Conservation (phyloP, 1,284 basidiomycete species). For the Tranzscheliella williamsii region DNA sequence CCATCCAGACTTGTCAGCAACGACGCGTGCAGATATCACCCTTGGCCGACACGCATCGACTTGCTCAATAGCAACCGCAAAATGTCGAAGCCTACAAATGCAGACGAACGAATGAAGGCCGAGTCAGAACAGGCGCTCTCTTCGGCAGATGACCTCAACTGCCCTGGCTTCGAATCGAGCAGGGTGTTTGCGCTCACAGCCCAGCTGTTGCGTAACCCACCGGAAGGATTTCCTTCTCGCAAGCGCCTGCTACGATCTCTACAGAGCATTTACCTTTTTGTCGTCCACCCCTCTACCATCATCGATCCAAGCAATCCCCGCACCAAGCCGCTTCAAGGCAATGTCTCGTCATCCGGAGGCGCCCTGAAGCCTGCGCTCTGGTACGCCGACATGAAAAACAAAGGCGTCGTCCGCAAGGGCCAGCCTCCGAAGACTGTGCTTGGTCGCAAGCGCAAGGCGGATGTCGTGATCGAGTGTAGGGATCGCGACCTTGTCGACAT, state of each 20-base stretch:
- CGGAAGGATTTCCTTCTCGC: conserved; percentile 40
- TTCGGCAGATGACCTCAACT: conserved; percentile 38
- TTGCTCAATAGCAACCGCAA: too few relatives aligned
- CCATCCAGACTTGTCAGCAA: too few relatives aligned
- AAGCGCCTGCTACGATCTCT: conserved; percentile 45
- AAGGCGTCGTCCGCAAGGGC: conserved; percentile 42
- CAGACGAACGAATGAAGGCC: conserved; percentile 27
- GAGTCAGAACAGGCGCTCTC: conserved; percentile 43
- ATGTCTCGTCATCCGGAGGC: conserved; percentile 37
- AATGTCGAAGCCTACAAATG: neutral
- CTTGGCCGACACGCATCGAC: too few relatives aligned
- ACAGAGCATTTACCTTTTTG: conserved; percentile 52
- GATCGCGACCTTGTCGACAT: conserved; percentile 55
- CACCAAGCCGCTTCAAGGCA: conserved; percentile 37
- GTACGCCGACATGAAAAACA: conserved; percentile 46
- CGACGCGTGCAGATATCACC: too few relatives aligned
- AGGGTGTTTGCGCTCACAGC: conserved; percentile 51
- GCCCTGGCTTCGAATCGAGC: conserved; percentile 51
- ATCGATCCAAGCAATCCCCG: conserved; percentile 50
- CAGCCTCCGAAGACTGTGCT: conserved; percentile 49
- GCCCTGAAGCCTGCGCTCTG: conserved; percentile 51
- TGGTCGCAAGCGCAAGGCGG: conserved; percentile 49
- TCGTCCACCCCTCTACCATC: conserved; percentile 47
- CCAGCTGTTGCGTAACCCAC: conserved; percentile 40
- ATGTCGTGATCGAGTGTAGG: conserved; percentile 53